Evolutionary conservation across 768 basidiomycete genomes (phyloP).

Genomic region (Tylopilus vinaceipallidus): DNA sequence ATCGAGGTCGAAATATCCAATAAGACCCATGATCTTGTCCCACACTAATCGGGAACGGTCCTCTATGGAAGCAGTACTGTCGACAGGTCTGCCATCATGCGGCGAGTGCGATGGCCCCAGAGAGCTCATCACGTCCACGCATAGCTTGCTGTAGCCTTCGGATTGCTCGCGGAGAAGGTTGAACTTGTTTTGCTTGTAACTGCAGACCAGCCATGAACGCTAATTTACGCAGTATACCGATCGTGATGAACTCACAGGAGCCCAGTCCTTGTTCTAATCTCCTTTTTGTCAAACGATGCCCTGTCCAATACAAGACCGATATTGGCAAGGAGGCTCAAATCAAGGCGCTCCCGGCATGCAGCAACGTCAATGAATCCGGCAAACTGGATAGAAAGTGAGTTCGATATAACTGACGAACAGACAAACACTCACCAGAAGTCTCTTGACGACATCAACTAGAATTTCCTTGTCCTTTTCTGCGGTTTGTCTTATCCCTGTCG

Average conservation of each 20-base stretch:
- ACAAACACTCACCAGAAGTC: slow-evolving; percentile 48
- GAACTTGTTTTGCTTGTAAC: slow-evolving; percentile 98
- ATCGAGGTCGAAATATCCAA: slow-evolving; percentile 96
- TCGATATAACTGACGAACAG: not conserved
- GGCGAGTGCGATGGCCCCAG: slow-evolving; percentile 74
- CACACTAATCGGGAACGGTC: slow-evolving; percentile 68
- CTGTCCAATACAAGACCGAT: slow-evolving; percentile 73
- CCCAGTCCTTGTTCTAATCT: slow-evolving; percentile 75
- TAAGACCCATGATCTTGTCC: slow-evolving; percentile 84
- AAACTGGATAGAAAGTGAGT: slow-evolving; percentile 40
- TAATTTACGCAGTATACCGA: not conserved
- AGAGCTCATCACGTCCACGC: slow-evolving; percentile 75
- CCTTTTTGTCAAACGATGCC: slow-evolving; percentile 67
- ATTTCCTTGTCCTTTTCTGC: slow-evolving; percentile 65
- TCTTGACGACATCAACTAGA: slow-evolving; percentile 55
- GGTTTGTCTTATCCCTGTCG: slow-evolving; percentile 46
- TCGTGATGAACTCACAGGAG: slow-evolving; percentile 60
- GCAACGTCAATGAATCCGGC: slow-evolving; percentile 54
- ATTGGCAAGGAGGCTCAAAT: slow-evolving; percentile 57
- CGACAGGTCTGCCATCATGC: slow-evolving; percentile 61
- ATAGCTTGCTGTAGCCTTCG: slow-evolving; percentile 94
- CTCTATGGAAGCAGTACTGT: slow-evolving; percentile 54
- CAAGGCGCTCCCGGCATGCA: slow-evolving; percentile 73
- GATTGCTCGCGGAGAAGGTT: slow-evolving; percentile 96
- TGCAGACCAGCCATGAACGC: slow-evolving; percentile 31